Evolutionary conservation across 257 asterid species (phyloP), one percentile per base, ranked within the genome.

Genomic region (Paulownia fortunei): DNA sequence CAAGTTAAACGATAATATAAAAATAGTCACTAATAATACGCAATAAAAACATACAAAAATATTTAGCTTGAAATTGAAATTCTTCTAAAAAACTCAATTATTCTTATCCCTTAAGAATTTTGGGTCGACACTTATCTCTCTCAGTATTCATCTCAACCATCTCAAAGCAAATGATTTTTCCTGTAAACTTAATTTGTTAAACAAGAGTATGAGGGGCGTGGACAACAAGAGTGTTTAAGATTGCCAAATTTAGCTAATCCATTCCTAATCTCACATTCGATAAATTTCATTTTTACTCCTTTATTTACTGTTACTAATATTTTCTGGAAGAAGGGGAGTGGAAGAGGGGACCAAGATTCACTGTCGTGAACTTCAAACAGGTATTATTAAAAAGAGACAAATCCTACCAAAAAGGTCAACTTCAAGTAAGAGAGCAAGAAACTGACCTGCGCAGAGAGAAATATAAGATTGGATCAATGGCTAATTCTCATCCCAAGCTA

Each of bases 321-420:
- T 62, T 34, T 54, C 41, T 47, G 61, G 41, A 55, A 70, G 65
- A 69, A 59, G 47, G 5, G 15, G 21, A 73, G 66, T 49, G 30
- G 26, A 66, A 60, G 42, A 39, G 73, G 88, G 91, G 92, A 86
- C 88, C 90, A 39, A 79, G 30, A 24, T 21, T 71, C 55, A 82
- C 7, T 37, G 30, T 67, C 37, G 6, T 75, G 19, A 73, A 36
- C 64, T 66, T 46, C 34, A 66, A 78, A 65, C 69, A 60, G 9
- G 80, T 42, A 64, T 64, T 54, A 72, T 67, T 3, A 59, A 19
- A 76, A 77, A 27, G 66, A 58, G 74, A 69, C 82, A 81, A 82
- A 80, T 71, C 77, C 74, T 52, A 76, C 46, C 81, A 61, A 79
- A 84, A 77, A 51, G 67, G 87, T 84, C 88, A 8, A 21, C 76